These are phyloP conservation scores for Coleophoma eucalyptorum DNA, from an alignment of 2,329 filamentous ascomycete species.

Conservation along the genomic window DNA sequence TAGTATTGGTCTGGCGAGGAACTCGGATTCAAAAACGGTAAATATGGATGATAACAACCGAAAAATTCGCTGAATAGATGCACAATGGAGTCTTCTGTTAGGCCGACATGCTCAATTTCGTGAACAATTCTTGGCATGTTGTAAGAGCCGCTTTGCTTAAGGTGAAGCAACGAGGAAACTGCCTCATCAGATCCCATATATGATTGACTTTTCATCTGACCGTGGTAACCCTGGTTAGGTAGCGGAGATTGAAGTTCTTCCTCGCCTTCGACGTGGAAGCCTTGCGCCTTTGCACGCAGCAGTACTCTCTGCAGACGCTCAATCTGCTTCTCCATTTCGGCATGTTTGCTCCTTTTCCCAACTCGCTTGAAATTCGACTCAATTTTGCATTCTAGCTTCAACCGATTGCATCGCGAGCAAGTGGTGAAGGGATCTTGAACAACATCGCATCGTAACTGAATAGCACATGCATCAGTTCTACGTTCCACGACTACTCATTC, in stretches of 20 bases:
- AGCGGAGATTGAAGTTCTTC: constrained; percentile 56
- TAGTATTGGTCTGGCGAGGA: constrained; percentile 71
- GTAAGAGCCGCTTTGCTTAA: constrained; percentile 60
- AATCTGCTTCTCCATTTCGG: constrained; percentile 83
- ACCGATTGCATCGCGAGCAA: constrained; percentile 73
- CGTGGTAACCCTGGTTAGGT: constrained; percentile 49
- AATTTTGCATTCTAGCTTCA: constrained; percentile 81
- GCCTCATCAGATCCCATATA: constrained; percentile 67
- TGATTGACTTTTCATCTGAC: constrained; percentile 50
- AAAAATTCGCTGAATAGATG: constrained; percentile 74
- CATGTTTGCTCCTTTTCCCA: constrained; percentile 77
- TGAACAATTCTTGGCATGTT: constrained; percentile 24
- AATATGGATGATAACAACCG: constrained; percentile 69
- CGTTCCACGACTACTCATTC: not conserved
- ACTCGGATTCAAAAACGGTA: constrained; percentile 68
- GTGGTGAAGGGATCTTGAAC: constrained; percentile 75
- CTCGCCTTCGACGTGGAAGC: constrained; percentile 50
- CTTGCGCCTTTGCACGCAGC: constrained; percentile 54
- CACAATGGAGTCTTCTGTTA: constrained; percentile 59
- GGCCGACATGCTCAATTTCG: constrained; percentile 55
- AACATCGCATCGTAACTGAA: constrained; percentile 79
- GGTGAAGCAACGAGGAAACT: constrained; percentile 61
- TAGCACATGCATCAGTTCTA: constrained; percentile 8
- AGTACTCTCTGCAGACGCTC: constrained; percentile 62
- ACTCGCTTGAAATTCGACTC: constrained; percentile 85